Conservation (phyloP, 2,329 filamentous ascomycete genomes). For the Aureobasidium vineae region DNA sequence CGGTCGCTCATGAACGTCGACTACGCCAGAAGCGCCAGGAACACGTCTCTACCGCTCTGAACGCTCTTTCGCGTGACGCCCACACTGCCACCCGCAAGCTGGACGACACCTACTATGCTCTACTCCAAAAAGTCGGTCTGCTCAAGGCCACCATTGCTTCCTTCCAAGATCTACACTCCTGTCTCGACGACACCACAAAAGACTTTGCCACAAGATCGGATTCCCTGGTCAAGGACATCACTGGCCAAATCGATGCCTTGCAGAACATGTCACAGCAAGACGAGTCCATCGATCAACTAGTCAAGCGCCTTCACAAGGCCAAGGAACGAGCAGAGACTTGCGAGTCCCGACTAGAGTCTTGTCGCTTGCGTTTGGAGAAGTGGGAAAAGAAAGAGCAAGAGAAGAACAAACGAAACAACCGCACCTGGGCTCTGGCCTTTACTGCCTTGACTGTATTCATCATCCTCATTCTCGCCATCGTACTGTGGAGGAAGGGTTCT, state of each 20-base stretch:
- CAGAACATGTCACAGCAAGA: conserved; percentile 65
- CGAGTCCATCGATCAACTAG: conserved; percentile 59
- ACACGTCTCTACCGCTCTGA: conserved; percentile 44
- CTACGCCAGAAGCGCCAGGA: conserved; percentile 43
- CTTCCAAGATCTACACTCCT: conserved; percentile 64
- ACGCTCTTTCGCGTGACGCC: conserved; percentile 58
- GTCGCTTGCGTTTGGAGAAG: conserved; percentile 62
- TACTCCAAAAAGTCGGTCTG: conserved; percentile 65
- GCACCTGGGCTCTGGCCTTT: conserved; percentile 18
- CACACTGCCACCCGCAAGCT: conserved; percentile 63
- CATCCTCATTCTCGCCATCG: conserved; percentile 17
- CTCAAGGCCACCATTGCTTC: conserved; percentile 64
- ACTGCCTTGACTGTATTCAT: conserved; percentile 2
- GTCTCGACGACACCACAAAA: conserved; percentile 58
- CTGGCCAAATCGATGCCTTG: conserved; percentile 49
- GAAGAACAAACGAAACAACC: conserved; percentile 57
- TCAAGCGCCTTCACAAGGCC: conserved; percentile 60
- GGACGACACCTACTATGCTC: conserved; percentile 71
- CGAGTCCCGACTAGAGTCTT: conserved; percentile 62
- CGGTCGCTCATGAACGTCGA: conserved; percentile 42
- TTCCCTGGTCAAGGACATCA: conserved; percentile 75
- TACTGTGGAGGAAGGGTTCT: conserved; percentile 21
- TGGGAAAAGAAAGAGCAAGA: conserved; percentile 69
- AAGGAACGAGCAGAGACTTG: conserved; percentile 60
- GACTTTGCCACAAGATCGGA: conserved; percentile 62